Base-by-base conservation (phyloP, 352 stramenopile species). In the Globisporangium paroecandrum region DNA sequence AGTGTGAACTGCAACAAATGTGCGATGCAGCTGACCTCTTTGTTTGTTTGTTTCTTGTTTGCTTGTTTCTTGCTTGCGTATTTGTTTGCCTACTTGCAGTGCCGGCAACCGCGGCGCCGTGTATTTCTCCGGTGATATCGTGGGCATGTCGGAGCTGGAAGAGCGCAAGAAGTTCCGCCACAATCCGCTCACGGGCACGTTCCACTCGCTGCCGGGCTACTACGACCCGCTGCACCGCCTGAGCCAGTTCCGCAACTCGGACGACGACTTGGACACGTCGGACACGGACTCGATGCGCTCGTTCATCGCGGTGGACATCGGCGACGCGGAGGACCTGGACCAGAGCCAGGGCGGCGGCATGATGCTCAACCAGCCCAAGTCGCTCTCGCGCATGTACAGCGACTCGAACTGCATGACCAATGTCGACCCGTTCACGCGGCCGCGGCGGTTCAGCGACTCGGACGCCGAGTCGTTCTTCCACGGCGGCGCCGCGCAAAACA, bases 101-200 rank as follows among this genome's bases (percentile, higher is more conserved):
- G 89, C 89, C 47, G 89, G 89, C 7, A 96, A 96, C 68, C 85
- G 87, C 12, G 88, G 89, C 41, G 89, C 89, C 18, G 80, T 91
- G 55, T 96, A 95, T 72, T 96, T 96, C 65, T 93, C 87, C 2
- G 89, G 81, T 46, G 87, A 96, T 65, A 95, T 96, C 51, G 87
- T 96, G 36, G 83, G 87, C 69, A 93, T 94, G 81, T 87, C 83
- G 55, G 89, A 96, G 72, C 81, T 95, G 12, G 87, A 96, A 70
- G 86, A 96, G 72, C 87, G 86, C 65, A 96, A 96, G 73, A 95
- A 94, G 67, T 93, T 92, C 43, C 87, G 88, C 10, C 86, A 96
- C 67, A 81, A 96, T 69, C 89, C 89, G 63, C 82, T 95, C 15
- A 95, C 88, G 38, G 89, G 89, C 63, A 94, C 89, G 29, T 96